phyloP scores from a whole-genome alignment of 768 basidiomycete species.

The Leccinum boreale region DNA sequence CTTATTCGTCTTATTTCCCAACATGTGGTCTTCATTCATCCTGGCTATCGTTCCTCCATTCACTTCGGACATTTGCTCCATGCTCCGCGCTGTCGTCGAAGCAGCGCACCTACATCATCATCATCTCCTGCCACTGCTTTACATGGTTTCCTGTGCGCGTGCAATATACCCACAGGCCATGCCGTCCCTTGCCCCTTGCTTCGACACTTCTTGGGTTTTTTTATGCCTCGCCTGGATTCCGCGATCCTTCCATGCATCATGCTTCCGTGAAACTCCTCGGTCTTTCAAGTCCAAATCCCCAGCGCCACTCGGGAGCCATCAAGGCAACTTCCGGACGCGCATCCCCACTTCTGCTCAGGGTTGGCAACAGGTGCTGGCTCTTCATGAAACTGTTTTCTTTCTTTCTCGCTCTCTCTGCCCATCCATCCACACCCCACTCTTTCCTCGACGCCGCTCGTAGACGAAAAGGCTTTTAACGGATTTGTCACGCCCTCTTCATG shows the following conservation, averaged over 20 bases:
- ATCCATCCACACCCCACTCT: neutral
- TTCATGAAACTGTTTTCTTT: conserved; percentile 8
- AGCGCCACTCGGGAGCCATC: conserved; percentile 1
- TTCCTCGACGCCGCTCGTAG: conserved; percentile 7
- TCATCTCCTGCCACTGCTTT: conserved; percentile 6
- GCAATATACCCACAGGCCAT: conserved; percentile 22
- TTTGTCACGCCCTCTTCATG: conserved; percentile 25
- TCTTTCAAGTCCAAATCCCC: conserved; percentile 1
- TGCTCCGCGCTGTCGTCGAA: conserved; percentile 15
- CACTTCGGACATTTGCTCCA: conserved; percentile 24
- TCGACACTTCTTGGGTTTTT: conserved; percentile 11
- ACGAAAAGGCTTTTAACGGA: conserved; percentile 18
- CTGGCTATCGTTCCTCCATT: conserved; percentile 20
- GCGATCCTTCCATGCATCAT: conserved; percentile 21
- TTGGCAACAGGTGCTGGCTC: neutral
- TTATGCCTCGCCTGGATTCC: conserved; percentile 19
- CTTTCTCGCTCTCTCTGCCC: neutral
- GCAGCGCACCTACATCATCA: conserved; percentile 10
- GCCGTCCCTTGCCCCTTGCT: conserved; percentile 15
- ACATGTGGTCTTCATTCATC: conserved; percentile 23
- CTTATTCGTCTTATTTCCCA: conserved; percentile 25
- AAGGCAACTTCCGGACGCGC: conserved; percentile 17
- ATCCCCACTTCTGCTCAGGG: conserved; percentile 1
- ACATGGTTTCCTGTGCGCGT: conserved; percentile 10
- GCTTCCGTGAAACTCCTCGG: conserved; percentile 25